A percentile compares a stretch with the other conserved stretches of the same genome.
Conservation (phyloP, 148 eudicot species). For the Rhododendron williamsianum region DNA sequence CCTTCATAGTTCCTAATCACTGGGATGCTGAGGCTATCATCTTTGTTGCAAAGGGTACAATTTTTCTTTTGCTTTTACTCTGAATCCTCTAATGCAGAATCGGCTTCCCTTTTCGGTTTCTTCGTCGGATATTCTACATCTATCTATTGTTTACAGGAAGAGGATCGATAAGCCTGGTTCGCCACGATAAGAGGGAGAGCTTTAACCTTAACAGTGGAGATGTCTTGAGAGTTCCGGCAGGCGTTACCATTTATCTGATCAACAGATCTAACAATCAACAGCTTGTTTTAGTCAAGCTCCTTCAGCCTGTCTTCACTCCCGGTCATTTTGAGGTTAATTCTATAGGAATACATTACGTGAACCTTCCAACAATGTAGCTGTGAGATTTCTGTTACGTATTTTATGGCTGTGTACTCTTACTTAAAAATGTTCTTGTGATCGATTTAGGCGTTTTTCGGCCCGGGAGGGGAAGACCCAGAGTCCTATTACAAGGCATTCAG, state of each 20-base stretch:
- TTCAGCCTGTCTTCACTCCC: slow-evolving; percentile 56
- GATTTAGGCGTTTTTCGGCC: slow-evolving; percentile 48
- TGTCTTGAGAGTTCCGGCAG: slow-evolving; percentile 57
- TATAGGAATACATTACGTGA: not conserved
- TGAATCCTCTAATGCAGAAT: not conserved
- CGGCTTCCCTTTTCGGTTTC: not conserved
- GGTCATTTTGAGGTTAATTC: slow-evolving; percentile 48
- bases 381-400: no score
- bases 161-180: slow-evolving; percentile 50
- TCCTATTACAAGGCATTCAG: slow-evolving; percentile 59
- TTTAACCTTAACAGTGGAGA: slow-evolving; percentile 63
- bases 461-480: slow-evolving; percentile 65
- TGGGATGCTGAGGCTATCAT: slow-evolving; percentile 58
- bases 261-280: slow-evolving; percentile 54
- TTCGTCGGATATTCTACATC: not conserved
- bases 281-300: slow-evolving; percentile 45
- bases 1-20: slow-evolving; percentile 61
- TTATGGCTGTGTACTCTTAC: not conserved
- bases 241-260: slow-evolving; percentile 49
- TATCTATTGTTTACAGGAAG: slow-evolving; percentile 35
- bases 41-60: slow-evolving; percentile 62
- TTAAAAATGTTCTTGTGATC: not conserved
- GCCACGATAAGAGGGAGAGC: slow-evolving; percentile 52
- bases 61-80: not conserved
- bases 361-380: not conserved